Evolutionary conservation across 2,329 filamentous ascomycete species (phyloP).

Genomic region (Colletotrichum sansevieriae): DNA sequence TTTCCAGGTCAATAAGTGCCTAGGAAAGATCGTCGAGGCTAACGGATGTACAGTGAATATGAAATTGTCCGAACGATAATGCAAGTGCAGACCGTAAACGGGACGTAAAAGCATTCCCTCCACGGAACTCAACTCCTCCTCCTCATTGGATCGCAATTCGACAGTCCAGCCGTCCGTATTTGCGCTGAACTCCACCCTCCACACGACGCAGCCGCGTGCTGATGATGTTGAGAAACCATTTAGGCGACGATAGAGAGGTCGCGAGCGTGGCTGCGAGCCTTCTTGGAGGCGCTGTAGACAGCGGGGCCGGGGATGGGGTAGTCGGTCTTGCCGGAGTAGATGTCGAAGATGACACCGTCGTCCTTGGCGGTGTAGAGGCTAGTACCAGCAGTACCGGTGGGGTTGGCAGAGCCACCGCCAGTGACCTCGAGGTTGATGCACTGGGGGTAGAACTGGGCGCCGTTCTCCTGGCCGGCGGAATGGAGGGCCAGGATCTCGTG

Average conservation of each 20-base stretch:
- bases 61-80: constrained; percentile 3
- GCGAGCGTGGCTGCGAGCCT: constrained; percentile 36
- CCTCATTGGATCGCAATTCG: neutral
- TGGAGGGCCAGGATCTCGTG: constrained; percentile 70
- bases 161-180: constrained; percentile 31
- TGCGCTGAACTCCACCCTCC: neutral
- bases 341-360: constrained; percentile 53
- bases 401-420: constrained; percentile 52
- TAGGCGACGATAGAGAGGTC: constrained; percentile 23
- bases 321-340: constrained; percentile 45
- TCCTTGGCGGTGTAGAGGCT: constrained; percentile 53
- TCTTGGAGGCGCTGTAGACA: constrained; percentile 32
- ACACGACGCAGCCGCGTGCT: constrained; percentile 1
- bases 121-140: constrained; percentile 1
- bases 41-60: constrained; percentile 35
- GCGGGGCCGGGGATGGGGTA: constrained; percentile 52
- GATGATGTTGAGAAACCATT: constrained; percentile 11
- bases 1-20: constrained; percentile 6
- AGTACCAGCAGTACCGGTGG: constrained; percentile 50
- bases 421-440: constrained; percentile 63
- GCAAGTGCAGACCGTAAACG: constrained; percentile 11
- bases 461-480: constrained; percentile 55
- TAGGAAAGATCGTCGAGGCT: constrained; percentile 32
- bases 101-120: constrained; percentile 6
- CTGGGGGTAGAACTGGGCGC: constrained; percentile 65